Percentiles rank a stretch among this genome's conserved stretches.
Conservation (phyloP, 2,329 filamentous ascomycete species). For the Pseudophaeomoniella oleicola region DNA sequence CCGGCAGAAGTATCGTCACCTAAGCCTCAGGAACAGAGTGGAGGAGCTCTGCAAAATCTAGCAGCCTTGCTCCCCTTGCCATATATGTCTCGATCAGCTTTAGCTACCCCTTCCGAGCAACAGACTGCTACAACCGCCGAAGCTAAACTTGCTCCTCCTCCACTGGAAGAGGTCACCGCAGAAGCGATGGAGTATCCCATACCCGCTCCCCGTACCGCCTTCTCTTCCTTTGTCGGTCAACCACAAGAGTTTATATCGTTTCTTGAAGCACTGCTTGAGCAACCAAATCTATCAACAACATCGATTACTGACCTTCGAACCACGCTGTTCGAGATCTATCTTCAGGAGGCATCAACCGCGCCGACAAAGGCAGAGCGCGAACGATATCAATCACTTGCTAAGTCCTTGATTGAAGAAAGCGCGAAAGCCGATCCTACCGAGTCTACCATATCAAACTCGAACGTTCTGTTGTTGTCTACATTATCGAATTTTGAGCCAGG, state of each 20-base stretch:
- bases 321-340: conserved; percentile 94
- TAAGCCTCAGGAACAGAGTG: conserved; percentile 32
- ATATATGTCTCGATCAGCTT: conserved; percentile 57
- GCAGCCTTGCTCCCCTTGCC: conserved; percentile 71
- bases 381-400: conserved; percentile 87
- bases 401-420: conserved; percentile 62
- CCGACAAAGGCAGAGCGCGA: conserved; percentile 48
- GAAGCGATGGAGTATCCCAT: conserved; percentile 45
- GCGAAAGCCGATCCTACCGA: conserved; percentile 30
- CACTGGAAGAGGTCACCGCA: conserved; percentile 13
- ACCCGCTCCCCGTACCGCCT: conserved; percentile 75
- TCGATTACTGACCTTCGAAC: conserved; percentile 83
- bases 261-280: conserved; percentile 70
- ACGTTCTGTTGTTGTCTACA: conserved; percentile 83
- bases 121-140: conserved; percentile 34
- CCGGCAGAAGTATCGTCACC: conserved; percentile 33
- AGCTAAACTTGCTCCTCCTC: conserved; percentile 15
- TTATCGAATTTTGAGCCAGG: conserved; percentile 81
- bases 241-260: conserved; percentile 84
- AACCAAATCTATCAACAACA: conserved; percentile 53
- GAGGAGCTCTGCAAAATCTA: conserved; percentile 71
- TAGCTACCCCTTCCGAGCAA: conserved; percentile 39
- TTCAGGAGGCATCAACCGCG: conserved; percentile 72
- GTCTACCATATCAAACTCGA: conserved; percentile 75
- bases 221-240: conserved; percentile 93